A percentile compares a stretch with the other conserved stretches of the same genome.
Conservation (phyloP, 345 rosid species). For the Pseudoturritis turrita region DNA sequence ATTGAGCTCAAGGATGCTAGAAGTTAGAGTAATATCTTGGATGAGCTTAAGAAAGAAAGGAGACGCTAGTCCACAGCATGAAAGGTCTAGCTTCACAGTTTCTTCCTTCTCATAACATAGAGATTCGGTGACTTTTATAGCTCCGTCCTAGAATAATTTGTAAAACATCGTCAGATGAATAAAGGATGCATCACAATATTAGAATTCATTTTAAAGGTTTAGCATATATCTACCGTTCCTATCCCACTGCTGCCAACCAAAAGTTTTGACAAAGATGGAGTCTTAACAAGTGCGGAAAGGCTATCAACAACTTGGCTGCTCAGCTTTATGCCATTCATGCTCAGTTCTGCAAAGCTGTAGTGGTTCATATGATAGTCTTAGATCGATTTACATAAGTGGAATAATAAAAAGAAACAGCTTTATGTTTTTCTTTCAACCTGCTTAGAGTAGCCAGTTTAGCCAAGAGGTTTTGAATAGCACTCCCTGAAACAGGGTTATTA, state of each 20-base stretch:
- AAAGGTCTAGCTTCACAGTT: constrained; percentile 68
- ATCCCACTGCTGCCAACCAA: constrained; percentile 74
- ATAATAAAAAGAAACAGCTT: neutral
- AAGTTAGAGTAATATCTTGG: constrained; percentile 31
- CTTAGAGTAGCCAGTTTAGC: constrained; percentile 53
- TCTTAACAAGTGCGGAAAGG: constrained; percentile 66
- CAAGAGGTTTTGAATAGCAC: constrained; percentile 51
- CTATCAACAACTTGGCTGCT: constrained; percentile 58
- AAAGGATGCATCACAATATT: neutral
- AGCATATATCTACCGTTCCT: constrained; percentile 56
- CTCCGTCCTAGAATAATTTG: constrained; percentile 56
- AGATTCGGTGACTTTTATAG: constrained; percentile 52
- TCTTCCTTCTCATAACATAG: constrained; percentile 49
- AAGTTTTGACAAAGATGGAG: constrained; percentile 55
- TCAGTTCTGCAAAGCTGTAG: constrained; percentile 72
- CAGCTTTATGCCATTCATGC: constrained; percentile 73
- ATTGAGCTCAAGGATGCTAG: constrained; percentile 61
- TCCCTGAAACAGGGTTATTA: constrained; percentile 64
- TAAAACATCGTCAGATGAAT: neutral
- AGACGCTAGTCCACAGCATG: constrained; percentile 58
- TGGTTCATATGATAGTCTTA: constrained; percentile 10
- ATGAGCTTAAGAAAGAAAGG: constrained; percentile 40
- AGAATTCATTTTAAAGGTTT: neutral
- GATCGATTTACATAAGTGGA: neutral
- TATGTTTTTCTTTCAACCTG: constrained; percentile 43